phyloP scores from a whole-genome alignment of 192 early-diverging fungal species.

The Dimargaris xerosporica region DNA sequence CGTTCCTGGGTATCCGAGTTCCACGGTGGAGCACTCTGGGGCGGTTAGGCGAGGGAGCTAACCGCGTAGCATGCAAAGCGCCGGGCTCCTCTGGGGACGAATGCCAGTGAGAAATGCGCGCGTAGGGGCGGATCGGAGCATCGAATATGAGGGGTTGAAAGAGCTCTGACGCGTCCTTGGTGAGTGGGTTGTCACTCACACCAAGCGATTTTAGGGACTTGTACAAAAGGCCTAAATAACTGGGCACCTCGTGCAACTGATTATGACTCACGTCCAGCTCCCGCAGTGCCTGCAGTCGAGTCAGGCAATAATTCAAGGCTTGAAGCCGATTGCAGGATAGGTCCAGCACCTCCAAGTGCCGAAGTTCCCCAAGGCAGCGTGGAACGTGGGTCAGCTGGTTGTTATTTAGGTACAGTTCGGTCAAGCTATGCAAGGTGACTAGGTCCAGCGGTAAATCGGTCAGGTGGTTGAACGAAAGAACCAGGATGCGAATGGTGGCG shows the following conservation, averaged over 20 bases:
- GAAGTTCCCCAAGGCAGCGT: constrained; percentile 19
- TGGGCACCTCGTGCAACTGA: constrained; percentile 18
- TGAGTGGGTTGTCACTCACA: constrained; percentile 29
- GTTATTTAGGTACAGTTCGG: constrained; percentile 22
- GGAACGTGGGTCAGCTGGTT: constrained; percentile 23
- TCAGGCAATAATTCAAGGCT: constrained; percentile 16
- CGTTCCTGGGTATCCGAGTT: not conserved
- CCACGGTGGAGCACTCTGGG: not conserved
- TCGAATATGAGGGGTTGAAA: constrained; percentile 19
- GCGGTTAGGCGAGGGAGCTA: not conserved
- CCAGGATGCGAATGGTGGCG: constrained; percentile 17
- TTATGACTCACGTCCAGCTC: constrained; percentile 30
- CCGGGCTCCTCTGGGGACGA: not conserved
- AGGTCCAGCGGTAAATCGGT: constrained; percentile 23
- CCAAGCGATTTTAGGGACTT: constrained; percentile 19
- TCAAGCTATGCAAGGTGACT: constrained; percentile 19
- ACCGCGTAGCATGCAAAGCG: not conserved
- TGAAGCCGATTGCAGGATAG: constrained; percentile 23
- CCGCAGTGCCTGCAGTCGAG: constrained; percentile 21
- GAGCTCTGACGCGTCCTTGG: constrained; percentile 16
- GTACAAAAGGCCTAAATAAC: constrained; percentile 24
- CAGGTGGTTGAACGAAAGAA: constrained; percentile 25
- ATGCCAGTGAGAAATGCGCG: not conserved
- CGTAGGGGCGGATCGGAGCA: not conserved
- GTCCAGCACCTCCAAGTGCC: constrained; percentile 24